Evolutionary conservation across 2,329 filamentous ascomycete species (phyloP).

Genomic region (Colletotrichum kahawae): DNA sequence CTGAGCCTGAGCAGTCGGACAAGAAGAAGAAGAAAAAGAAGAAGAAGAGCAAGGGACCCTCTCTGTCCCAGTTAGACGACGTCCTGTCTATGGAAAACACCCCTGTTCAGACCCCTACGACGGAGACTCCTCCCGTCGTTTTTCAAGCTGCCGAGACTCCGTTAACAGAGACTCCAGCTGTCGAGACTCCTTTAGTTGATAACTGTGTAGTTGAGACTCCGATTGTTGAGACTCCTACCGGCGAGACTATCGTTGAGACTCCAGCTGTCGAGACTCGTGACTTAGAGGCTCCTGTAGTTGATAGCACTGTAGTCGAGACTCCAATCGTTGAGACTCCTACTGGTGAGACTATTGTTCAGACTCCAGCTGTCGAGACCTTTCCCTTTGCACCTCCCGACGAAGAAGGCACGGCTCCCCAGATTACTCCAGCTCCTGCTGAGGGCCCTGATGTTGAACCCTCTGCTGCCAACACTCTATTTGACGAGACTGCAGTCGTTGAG

Average conservation of each 20-base stretch:
- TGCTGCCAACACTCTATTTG: neutral
- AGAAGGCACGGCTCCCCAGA: neutral
- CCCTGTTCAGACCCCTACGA: neutral
- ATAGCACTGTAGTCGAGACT: neutral
- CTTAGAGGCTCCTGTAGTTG: neutral
- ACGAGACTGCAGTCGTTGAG: neutral
- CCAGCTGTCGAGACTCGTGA: neutral
- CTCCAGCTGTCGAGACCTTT: neutral
- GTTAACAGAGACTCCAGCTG: neutral
- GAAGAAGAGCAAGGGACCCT: conserved; percentile 22
- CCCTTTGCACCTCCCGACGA: neutral
- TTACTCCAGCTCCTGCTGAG: neutral
- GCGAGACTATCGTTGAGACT: neutral
- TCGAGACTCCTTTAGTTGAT: neutral
- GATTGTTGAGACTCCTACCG: neutral
- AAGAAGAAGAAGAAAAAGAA: conserved; percentile 31
- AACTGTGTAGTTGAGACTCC: neutral
- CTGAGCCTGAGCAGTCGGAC: conserved; percentile 7
- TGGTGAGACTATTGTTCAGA: neutral
- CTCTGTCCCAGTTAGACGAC: neutral
- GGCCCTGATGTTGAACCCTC: neutral
- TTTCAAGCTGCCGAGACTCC: neutral
- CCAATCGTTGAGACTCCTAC: neutral
- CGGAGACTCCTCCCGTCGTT: neutral
- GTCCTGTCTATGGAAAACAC: neutral